Conservation (phyloP, 1,284 basidiomycete genomes). For the Chondrostereum purpureum region DNA sequence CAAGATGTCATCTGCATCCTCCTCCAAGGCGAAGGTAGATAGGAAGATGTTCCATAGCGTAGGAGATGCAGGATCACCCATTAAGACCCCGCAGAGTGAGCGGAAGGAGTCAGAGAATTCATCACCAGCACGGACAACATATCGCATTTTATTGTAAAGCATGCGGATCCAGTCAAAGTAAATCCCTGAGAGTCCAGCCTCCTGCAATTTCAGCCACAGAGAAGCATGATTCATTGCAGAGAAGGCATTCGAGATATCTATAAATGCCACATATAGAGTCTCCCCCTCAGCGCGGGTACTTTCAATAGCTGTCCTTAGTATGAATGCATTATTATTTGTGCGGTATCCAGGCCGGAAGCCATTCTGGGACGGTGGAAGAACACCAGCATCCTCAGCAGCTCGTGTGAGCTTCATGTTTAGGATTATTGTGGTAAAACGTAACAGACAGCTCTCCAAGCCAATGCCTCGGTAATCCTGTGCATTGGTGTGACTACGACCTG, state of each 20-base stretch:
- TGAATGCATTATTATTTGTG: constrained; percentile 21
- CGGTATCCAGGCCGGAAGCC: constrained; percentile 17
- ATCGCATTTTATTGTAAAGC: constrained; percentile 4
- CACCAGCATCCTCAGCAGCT: constrained; percentile 14
- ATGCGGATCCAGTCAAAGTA: constrained; percentile 9
- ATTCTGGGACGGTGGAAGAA: constrained; percentile 20
- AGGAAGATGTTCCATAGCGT: constrained; percentile 14
- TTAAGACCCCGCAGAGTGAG: constrained; percentile 5
- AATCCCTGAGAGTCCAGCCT: constrained; percentile 1
- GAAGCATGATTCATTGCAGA: constrained; percentile 11
- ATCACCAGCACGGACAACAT: neutral
- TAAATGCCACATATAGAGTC: constrained; percentile 11
- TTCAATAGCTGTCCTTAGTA: constrained; percentile 14
- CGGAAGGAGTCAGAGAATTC: neutral
- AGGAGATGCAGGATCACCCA: constrained; percentile 12
- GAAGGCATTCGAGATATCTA: constrained; percentile 16
- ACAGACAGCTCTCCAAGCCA: constrained; percentile 8
- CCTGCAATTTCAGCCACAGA: constrained; percentile 4
- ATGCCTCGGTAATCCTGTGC: constrained; percentile 7
- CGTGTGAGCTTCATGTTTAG: constrained; percentile 14
- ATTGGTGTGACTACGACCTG: neutral
- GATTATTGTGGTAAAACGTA: constrained; percentile 13
- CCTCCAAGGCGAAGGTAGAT: neutral
- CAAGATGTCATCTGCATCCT: constrained; percentile 16
- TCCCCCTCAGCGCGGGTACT: constrained; percentile 2